Evolutionary conservation across 1,284 basidiomycete species (phyloP).

Genomic region (Ganoderma leucocontextum): DNA sequence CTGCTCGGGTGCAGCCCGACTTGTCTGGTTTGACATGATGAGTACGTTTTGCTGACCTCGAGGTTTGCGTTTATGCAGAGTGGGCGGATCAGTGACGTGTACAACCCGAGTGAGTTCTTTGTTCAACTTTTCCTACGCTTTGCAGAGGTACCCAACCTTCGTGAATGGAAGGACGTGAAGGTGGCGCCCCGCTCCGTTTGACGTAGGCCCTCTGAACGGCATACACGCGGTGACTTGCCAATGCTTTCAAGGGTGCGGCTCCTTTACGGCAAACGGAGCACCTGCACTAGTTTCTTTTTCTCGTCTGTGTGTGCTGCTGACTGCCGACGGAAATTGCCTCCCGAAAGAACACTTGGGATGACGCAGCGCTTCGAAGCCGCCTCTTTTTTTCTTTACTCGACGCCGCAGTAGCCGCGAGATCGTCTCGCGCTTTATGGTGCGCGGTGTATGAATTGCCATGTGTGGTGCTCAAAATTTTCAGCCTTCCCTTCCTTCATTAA

Average conservation of each 20-base stretch:
- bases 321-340: not conserved
- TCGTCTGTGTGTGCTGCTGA: not conserved
- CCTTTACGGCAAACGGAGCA: not conserved
- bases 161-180: too few relatives aligned
- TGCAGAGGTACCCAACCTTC: too few relatives aligned
- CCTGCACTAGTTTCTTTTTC: not conserved
- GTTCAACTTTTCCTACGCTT: not conserved
- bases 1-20: too few relatives aligned
- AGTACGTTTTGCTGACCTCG: not conserved
- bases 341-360: not conserved
- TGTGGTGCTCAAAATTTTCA: not conserved
- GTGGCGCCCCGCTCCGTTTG: not conserved
- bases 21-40: not conserved
- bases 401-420: not conserved
- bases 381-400: not conserved
- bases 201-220: not conserved
- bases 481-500: not conserved
- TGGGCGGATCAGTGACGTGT: constrained; percentile 44
- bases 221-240: not conserved
- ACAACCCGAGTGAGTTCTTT: constrained; percentile 40
- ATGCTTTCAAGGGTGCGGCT: not conserved
- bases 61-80: constrained; percentile 32
- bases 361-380: not conserved
- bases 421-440: not conserved
- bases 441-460: not conserved